Evolutionary conservation across 257 asterid genomes (phyloP), one percentile per base, ranked within the genome.

Genomic region (Linaria vulgaris): DNA sequence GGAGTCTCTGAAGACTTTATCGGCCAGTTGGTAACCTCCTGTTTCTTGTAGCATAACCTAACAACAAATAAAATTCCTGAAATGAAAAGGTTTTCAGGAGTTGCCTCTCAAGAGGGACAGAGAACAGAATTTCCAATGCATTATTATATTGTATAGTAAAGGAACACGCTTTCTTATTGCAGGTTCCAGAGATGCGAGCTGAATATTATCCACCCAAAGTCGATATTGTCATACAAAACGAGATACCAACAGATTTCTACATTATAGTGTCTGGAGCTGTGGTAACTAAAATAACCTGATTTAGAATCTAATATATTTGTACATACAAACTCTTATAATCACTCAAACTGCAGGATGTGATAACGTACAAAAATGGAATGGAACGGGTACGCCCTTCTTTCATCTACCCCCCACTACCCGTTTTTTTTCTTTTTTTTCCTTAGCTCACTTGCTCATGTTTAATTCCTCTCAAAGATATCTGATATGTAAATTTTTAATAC

Each of bases 141-240:
- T n/a, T 8, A 9, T 34, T 9, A 16, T 16, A 13, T 27, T 30
- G 6, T 20, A 13, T 5, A 5, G 63, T 57, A 0, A 14, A 57
- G 9, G n/a, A n/a, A 31, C 8, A 34, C 34, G 17, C 37, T 16
- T 21, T 23, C 17, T 15, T 60, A 43, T 64, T 49, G 25, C 82
- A 91, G 98, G 96, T 91, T 60, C 84, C 98, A 7, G 96, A 88
- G 77, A 84, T 91, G 89, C 85, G 79, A 75, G 98, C 96, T 56
- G 96, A 91, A 75, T 91, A 84, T 67, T 86, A 77, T 72, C 98
- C 98, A 47, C 98, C 98, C 23, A 86, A 83, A 82, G 91, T 86
- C 61, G 98, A 91, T 66, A 85, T 92, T 4, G 61, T 86, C 72
- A 85, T 89, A 69, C 94, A 87, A 74, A 89, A 87, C 17, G 99